phyloP scores from a whole-genome alignment of 2,329 filamentous ascomycete genomes.

The Beauveria varroae region DNA sequence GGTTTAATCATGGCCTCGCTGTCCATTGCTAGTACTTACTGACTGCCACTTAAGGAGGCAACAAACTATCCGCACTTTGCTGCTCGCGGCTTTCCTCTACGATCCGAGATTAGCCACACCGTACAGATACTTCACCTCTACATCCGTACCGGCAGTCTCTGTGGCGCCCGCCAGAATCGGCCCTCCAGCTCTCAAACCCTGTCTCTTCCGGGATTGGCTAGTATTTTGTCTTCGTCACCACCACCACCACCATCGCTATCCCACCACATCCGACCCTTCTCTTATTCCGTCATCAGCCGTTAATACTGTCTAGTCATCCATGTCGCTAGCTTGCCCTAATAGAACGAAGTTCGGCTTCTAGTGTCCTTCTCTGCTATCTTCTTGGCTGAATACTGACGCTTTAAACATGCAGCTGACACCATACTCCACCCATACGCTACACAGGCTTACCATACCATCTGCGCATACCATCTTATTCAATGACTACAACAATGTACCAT shows the following conservation, averaged over 20 bases:
- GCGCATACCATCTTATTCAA: neutral
- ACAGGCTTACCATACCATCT: neutral
- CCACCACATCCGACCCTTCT: neutral
- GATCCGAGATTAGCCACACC: too few relatives aligned
- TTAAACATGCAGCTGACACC: neutral
- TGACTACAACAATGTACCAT: neutral
- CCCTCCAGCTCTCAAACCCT: neutral
- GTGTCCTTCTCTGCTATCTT: neutral
- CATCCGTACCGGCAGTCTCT: neutral
- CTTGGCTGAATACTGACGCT: too few relatives aligned
- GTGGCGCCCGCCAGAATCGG: conserved; percentile 4
- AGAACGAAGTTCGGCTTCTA: neutral
- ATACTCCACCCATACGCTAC: neutral
- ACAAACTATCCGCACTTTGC: too few relatives aligned
- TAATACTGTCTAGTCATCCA: neutral
- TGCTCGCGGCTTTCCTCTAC: too few relatives aligned
- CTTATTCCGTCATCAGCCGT: neutral
- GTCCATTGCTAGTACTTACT: too few relatives aligned
- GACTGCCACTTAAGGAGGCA: too few relatives aligned
- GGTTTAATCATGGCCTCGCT: too few relatives aligned
- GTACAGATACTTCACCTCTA: neutral
- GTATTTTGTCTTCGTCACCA: neutral
- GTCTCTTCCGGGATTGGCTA: conserved; percentile 5
- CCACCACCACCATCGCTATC: neutral
- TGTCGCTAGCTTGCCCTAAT: neutral